These are phyloP conservation scores for Trichoderma erinaceum DNA, from an alignment of 495 filamentous ascomycete species.

Conservation along the genomic window DNA sequence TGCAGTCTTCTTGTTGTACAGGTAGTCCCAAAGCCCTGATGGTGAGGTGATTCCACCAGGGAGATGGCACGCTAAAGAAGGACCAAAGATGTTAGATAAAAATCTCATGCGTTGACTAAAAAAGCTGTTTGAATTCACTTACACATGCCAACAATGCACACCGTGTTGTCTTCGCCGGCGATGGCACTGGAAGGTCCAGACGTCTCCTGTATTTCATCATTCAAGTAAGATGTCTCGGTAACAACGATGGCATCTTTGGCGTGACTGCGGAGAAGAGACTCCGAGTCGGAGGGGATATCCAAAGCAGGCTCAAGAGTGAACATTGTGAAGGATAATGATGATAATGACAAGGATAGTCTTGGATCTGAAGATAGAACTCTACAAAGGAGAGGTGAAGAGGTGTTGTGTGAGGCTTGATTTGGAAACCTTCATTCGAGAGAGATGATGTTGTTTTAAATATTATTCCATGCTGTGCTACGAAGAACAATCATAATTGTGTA, in stretches of 20 bases:
- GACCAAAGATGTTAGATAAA: neutral
- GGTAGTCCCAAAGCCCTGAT: slow-evolving; percentile 11
- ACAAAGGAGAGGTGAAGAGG: neutral
- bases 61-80: slow-evolving; percentile 6
- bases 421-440: neutral
- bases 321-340: neutral
- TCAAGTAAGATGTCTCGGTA: slow-evolving; percentile 2
- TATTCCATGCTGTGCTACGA: neutral
- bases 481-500: neutral
- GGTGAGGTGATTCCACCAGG: slow-evolving; percentile 17
- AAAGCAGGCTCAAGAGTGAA: slow-evolving; percentile 11
- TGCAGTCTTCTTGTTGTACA: slow-evolving; percentile 10
- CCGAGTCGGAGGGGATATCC: slow-evolving; percentile 1
- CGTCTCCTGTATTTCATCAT: slow-evolving; percentile 1
- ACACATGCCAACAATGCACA: slow-evolving; percentile 12
- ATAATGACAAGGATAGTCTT: neutral
- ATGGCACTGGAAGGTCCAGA: neutral
- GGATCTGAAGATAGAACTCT: neutral
- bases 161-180: neutral
- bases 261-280: neutral
- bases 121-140: neutral
- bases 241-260: neutral
- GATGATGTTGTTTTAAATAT: slow-evolving; percentile 2
- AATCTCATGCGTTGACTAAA: neutral
- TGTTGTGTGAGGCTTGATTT: neutral